Percentiles rank a stretch among this genome's conserved stretches.
Evolutionary conservation across 2,329 filamentous ascomycete species (phyloP).

Genomic region (Calonectria honghensis): DNA sequence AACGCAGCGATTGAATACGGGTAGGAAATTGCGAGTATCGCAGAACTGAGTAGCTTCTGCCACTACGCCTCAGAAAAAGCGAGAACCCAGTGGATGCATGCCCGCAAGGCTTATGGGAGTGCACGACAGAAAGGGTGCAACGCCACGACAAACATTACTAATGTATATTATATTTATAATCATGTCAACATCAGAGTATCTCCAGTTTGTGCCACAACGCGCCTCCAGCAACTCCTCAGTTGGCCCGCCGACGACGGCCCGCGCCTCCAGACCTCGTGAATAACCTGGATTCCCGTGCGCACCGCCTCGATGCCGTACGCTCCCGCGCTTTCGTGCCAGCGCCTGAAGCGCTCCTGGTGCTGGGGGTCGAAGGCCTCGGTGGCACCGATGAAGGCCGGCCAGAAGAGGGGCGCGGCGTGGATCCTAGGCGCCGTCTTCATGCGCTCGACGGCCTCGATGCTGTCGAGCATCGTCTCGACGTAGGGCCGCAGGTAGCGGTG

Average conservation of each 20-base stretch:
- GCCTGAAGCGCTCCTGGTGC: slow-evolving; percentile 46
- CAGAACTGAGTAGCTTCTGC: too few relatives aligned
- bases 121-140: background rate
- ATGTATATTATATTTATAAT: background rate
- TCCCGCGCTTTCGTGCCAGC: slow-evolving; percentile 47
- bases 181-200: slow-evolving; percentile 37
- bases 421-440: slow-evolving; percentile 47
- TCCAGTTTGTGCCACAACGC: slow-evolving; percentile 24
- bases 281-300: slow-evolving; percentile 48
- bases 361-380: slow-evolving; percentile 48
- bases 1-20: too few relatives aligned
- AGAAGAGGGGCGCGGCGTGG: slow-evolving; percentile 50
- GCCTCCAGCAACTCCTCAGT: slow-evolving; percentile 33
- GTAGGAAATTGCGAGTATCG: too few relatives aligned
- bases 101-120: background rate
- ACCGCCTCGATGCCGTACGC: slow-evolving; percentile 51
- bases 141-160: background rate
- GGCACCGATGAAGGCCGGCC: slow-evolving; percentile 52
- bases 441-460: slow-evolving; percentile 49
- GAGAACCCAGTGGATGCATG: too few relatives aligned
- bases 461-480: slow-evolving; percentile 44
- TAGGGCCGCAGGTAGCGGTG: slow-evolving; percentile 47
- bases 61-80: too few relatives aligned
- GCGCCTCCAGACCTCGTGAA: slow-evolving; percentile 48
- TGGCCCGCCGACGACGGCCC: slow-evolving; percentile 32